Percentiles rank a stretch among this genome's conserved stretches.
Evolutionary conservation across 331 rosid genomes (phyloP).

Genomic region (Prunus yedoensis): DNA sequence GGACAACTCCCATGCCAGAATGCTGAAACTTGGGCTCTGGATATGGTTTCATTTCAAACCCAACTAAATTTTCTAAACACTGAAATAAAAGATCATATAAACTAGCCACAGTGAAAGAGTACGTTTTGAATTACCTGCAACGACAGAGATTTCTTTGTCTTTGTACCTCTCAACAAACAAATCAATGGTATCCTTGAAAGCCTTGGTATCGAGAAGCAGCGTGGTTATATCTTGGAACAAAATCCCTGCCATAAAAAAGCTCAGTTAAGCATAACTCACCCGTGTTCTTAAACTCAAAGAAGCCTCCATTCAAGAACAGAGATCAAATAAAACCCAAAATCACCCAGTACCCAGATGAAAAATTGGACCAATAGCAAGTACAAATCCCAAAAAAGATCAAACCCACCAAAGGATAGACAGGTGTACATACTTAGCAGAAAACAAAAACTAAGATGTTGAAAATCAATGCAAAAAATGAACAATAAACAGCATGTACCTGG

Average conservation of each 20-base stretch:
- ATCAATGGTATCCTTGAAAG: slow-evolving; percentile 88
- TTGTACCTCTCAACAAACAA: slow-evolving; percentile 93
- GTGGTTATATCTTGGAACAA: slow-evolving; percentile 95
- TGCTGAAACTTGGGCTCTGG: neutral
- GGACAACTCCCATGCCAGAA: neutral
- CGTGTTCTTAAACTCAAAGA: neutral
- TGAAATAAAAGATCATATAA: neutral
- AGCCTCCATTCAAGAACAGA: neutral
- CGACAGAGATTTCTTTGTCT: slow-evolving; percentile 76
- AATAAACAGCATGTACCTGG: slow-evolving; percentile 51
- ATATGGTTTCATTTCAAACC: neutral
- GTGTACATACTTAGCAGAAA: neutral
- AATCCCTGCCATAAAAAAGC: slow-evolving; percentile 56
- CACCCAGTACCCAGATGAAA: slow-evolving; percentile 14
- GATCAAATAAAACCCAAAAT: neutral
- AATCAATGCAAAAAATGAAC: neutral
- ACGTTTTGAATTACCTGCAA: slow-evolving; percentile 64
- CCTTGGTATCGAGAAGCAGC: slow-evolving; percentile 80
- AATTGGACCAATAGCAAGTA: neutral
- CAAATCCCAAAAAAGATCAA: neutral
- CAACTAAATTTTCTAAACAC: neutral
- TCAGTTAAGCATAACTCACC: neutral
- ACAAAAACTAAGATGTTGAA: neutral
- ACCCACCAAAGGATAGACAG: neutral
- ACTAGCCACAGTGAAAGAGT: neutral